Base-by-base conservation (phyloP, 257 asterid species). In the Gentiana straminea region DNA sequence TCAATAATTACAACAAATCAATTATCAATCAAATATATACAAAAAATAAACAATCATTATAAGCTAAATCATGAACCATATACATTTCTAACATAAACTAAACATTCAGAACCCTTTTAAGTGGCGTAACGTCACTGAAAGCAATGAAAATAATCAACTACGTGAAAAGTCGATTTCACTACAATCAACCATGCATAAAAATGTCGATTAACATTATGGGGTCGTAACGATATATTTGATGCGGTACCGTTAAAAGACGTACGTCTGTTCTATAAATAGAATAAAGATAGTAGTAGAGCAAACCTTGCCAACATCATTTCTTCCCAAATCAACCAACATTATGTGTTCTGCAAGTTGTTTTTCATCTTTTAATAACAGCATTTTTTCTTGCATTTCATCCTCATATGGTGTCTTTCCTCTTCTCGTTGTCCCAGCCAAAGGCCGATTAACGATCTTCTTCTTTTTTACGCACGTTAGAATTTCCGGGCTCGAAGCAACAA, bases 401-500 rank as follows among this genome's bases (percentile, higher is more conserved):
- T 91, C 94, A 54, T 37, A 54, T 8, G 34, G 51, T 49, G 94
- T 79, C 73, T 38, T 77, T 61, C 94, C 96, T 76, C 96, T 78
- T 75, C 82, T 76, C 33, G 74, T 47, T 43, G 96, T 91, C 68
- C 98, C 96, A 56, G 95, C 95, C 73, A 91, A 75, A 24, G 98
- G 98, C 59, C 92, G 86, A 59, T 76, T 86, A 44, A 71, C 82
- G 55, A 84, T 54, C 65, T 59, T 81, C 53, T 66, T 74, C 96
- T 81, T 91, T 66, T 75, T 87, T 3, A 84, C 78, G 50, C 85
- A 74, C 5, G 83, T 77, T 43, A 83, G 84, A 68, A 85, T 85
- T 73, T 91, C 95, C 11, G 95, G 96, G 75, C 98, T 91, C 34
- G 98, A 84, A 65, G 97, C 89, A 67, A 87, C 98, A 70, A 83